A percentile compares a stretch with the other conserved stretches of the same genome.
phyloP scores from a whole-genome alignment of 805 yeast species.

The Candida jianshihensis region DNA sequence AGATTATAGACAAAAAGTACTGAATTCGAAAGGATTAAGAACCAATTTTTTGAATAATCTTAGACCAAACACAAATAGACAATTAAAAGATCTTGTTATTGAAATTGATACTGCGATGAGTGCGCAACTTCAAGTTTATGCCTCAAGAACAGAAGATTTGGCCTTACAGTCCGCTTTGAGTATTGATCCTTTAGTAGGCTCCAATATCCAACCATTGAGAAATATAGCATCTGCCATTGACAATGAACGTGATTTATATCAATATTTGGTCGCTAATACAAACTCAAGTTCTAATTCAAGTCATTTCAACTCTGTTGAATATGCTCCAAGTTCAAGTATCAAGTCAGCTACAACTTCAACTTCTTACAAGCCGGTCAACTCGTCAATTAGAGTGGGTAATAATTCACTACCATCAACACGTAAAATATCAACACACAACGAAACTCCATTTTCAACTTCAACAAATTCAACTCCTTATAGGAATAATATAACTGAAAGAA shows the following conservation, averaged over 20 bases:
- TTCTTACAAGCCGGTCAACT: no score
- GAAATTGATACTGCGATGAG: slow-evolving; percentile 89
- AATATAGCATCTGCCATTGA: slow-evolving; percentile 70
- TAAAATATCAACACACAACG: slow-evolving; percentile 26
- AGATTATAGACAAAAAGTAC: slow-evolving; percentile 77
- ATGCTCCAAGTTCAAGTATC: slow-evolving; percentile 64
- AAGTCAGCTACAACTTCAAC: slow-evolving; percentile 20
- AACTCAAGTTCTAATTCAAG: slow-evolving; percentile 27
- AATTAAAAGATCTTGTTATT: slow-evolving; percentile 67
- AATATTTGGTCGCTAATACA: slow-evolving; percentile 46
- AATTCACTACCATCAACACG: slow-evolving; percentile 13
- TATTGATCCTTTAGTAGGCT: slow-evolving; percentile 60
- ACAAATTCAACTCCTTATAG: slow-evolving; percentile 10
- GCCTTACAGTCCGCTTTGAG: slow-evolving; percentile 81
- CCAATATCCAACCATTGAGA: slow-evolving; percentile 60
- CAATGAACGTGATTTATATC: slow-evolving; percentile 75
- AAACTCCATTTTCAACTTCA: slow-evolving; percentile 26
- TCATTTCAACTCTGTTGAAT: slow-evolving; percentile 59
- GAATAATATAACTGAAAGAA: slow-evolving; percentile 1
- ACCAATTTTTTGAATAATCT: slow-evolving; percentile 63
- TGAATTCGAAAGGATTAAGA: slow-evolving; percentile 63
- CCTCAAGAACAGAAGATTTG: slow-evolving; percentile 80
- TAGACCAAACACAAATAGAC: slow-evolving; percentile 71
- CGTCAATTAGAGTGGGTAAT: no score
- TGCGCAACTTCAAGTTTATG: slow-evolving; percentile 81